Base-by-base conservation (phyloP, 345 rosid genomes). In the Balakata baccata region DNA sequence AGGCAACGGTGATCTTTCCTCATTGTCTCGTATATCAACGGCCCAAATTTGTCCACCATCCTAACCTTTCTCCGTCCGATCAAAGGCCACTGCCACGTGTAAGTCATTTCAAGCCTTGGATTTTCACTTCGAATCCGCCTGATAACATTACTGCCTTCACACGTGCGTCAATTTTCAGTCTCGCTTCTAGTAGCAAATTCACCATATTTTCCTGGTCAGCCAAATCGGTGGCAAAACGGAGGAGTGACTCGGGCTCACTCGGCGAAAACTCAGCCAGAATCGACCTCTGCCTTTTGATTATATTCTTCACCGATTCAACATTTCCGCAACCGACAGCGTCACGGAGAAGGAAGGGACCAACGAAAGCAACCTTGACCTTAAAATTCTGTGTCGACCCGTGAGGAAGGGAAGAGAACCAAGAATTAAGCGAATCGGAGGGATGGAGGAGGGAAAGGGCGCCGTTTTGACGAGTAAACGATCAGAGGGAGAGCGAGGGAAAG, bases 291-390 rank as follows among this genome's bases (percentile, higher is more conserved):
- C 84, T 72, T 72, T 84, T 88, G 56, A 88, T 51, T 53, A 88
- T 74, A 53, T 77, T 80, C 80, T 73, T 88, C 38, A 74, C 86
- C 4, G 83, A 53, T 12, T 74, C 80, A 12, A 79, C 51, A 29
- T 86, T 81, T 11, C 84, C 88, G 34, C 61, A 57, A 18, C 61
- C 49, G 23, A 86, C 88, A 0, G 89, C 89, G 6, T 86, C 87
- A 20, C 64, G 85, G 68, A 88, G 84, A 29, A 88, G 90, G 54
- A 82, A 74, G 0, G 84, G 82, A 0, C 90, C 90, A 3, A 81
- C 87, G 17, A 86, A 88, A 22, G 87, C 85, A 16, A 88, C 88
- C 81, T 86, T 88, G 37, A 86, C 84, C 79, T 84, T 88, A 64
- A 88, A 64, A 62, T 82, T 85, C 71, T 77, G 80, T 14, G 82